Base-by-base conservation (phyloP, 1,139 yeast genomes). In the Geotrichum phurueaensis region DNA sequence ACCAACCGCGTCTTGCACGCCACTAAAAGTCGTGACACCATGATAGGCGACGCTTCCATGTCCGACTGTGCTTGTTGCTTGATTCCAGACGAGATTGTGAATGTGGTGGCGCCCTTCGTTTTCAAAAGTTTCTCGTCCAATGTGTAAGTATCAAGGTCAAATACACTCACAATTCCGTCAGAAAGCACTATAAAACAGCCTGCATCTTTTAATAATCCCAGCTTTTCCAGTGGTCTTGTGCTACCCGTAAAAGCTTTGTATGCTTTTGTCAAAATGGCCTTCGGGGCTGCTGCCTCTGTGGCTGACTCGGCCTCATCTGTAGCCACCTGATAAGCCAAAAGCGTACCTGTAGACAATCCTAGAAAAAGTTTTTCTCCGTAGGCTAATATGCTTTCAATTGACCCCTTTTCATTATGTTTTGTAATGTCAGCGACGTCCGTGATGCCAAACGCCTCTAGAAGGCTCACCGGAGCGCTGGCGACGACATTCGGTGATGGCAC, bases 101-200 rank as follows among this genome's bases (percentile, higher is more conserved):
- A 73, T 1, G 67, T 64, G 1, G 74, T 68, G 15, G 75, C 73
- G n/a, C 78, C 77, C 52, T 71, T 73, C 18, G 77, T 72, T 51
- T 74, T 71, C 29, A 67, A 67, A 47, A 78, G 68, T 3, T 67
- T 68, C 56, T 76, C 77, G 23, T 70, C 68, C 15, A 70, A 64
- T 15, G 66, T 64, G 50, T 70, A 70, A 1, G 75, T 68, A 33
- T 72, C 73, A 50, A 74, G 62, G 53, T 72, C 75, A 64, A 71
- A 73, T 20, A 78, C 67, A 53, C 71, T 65, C 20, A 78, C 74
- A 13, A 69, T 62, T 6, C 69, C 67, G 51, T 73, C 77, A 1
- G 73, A 64, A 9, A 77, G 66, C 2, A 72, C 69, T 6, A 76
- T 67, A 48, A 78, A 60, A 47, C 71, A 70, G 18, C 74, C 73